These are phyloP conservation scores for Volvox africanus DNA, from an alignment of 139 green algal species.

Conservation along the genomic window DNA sequence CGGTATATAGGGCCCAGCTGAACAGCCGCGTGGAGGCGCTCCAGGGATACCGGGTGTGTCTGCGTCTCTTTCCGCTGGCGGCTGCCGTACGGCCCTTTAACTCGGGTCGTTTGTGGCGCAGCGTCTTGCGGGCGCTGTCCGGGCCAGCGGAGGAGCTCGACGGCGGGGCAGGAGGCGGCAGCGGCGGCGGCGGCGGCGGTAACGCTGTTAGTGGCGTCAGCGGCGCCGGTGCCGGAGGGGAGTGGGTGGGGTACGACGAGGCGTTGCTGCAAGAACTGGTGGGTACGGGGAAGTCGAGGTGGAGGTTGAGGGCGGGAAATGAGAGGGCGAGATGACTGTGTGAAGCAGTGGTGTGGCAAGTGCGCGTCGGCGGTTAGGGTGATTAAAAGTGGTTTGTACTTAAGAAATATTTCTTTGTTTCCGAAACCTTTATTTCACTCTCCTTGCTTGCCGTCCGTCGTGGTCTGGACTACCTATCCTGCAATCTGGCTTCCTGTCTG, in stretches of 20 bases:
- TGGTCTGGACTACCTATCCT: too few relatives aligned
- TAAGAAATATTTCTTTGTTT: too few relatives aligned
- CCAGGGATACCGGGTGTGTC: not conserved
- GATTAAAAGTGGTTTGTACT: too few relatives aligned
- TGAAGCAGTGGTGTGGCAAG: too few relatives aligned
- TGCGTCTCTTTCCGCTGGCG: constrained; percentile 37
- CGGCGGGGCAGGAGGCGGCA: not conserved
- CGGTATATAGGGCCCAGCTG: constrained; percentile 5
- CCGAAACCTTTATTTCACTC: too few relatives aligned
- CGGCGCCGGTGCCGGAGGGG: not conserved
- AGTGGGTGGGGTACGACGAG: constrained; percentile 14
- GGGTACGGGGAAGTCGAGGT: not conserved
- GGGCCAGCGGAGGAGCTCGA: not conserved
- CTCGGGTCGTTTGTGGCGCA: not conserved
- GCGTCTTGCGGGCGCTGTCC: constrained; percentile 1
- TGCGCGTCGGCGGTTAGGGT: too few relatives aligned
- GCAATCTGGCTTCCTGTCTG: not conserved
- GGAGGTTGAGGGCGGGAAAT: not conserved
- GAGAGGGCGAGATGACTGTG: not conserved
- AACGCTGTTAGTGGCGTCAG: not conserved
- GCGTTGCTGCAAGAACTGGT: constrained; percentile 27
- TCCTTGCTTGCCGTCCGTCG: too few relatives aligned
- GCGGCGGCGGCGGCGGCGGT: not conserved
- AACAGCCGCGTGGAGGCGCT: constrained; percentile 14
- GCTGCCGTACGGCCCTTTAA: constrained; percentile 11